Percentiles rank a stretch among this genome's conserved stretches.
These are phyloP conservation scores for Apocynum venetum DNA, from an alignment of 257 asterid genomes.

Conservation along the genomic window DNA sequence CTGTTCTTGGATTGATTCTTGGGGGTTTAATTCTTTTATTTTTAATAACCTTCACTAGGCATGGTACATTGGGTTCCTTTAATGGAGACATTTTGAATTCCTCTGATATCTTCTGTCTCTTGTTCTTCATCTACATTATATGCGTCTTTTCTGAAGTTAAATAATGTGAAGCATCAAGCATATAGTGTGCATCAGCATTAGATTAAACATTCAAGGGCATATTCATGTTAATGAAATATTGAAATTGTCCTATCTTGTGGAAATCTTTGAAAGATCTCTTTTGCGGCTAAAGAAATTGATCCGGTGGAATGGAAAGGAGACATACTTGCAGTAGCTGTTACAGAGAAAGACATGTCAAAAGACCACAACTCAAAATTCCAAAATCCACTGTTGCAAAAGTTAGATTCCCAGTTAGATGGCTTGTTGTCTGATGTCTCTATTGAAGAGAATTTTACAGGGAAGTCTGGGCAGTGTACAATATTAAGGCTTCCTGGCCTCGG, in stretches of 20 bases:
- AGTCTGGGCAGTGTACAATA: slow-evolving; percentile 77
- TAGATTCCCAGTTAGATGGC: slow-evolving; percentile 73
- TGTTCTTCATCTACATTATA: not conserved
- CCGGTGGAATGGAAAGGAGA: slow-evolving; percentile 96
- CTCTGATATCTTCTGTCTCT: not conserved
- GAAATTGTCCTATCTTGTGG: slow-evolving; percentile 14
- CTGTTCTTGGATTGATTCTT: not conserved
- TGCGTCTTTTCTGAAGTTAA: not conserved
- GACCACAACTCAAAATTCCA: slow-evolving; percentile 71
- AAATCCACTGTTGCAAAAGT: slow-evolving; percentile 60
- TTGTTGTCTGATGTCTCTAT: slow-evolving; percentile 70
- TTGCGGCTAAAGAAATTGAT: slow-evolving; percentile 82
- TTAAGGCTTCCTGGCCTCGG: slow-evolving; percentile 78
- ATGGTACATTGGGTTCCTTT: not conserved
- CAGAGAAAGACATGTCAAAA: slow-evolving; percentile 75
- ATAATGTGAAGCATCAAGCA: not conserved
- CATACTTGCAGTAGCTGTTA: slow-evolving; percentile 83
- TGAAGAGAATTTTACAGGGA: slow-evolving; percentile 90
- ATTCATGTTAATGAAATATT: slow-evolving; percentile 1
- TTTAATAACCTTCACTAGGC: not conserved
- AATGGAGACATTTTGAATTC: not conserved
- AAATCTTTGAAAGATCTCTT: slow-evolving; percentile 51
- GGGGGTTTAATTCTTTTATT: not conserved
- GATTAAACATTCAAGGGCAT: not conserved
- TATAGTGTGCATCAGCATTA: not conserved